Evolutionary conservation across 176 grass and related monocot species (phyloP), one percentile per base, ranked within the genome.

Genomic region (Bromus sterilis): DNA sequence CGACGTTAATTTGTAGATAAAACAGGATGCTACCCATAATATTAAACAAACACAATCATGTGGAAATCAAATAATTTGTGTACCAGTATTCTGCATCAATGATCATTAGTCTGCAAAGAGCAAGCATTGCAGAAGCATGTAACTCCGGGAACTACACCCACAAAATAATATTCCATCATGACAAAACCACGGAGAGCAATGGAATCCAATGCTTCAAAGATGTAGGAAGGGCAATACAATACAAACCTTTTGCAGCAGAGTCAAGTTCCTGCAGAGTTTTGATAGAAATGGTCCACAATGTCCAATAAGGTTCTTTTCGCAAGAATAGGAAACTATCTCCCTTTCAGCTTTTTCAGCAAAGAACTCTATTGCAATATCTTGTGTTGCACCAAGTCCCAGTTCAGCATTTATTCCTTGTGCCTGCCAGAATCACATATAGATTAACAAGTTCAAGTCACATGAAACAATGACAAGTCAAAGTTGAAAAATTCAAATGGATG

Each of bases 61-160:
- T 42, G 49, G 1, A 48, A 12, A 10, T 34, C 1, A 56, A 84
- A 75, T 69, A 67, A 40, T 57, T 51, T 35, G 42, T 73, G 59
- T 91, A 98, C 95, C 95, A 98, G 62, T 88, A 98, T 59, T 93
- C 86, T 36, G 90, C 36, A 89, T 98, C 92, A 79, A 98, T 91
- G 49, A 95, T 93, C 95, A 98, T 98, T 48, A 98, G 71, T 85
- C 41, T 93, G 72, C 92, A 98, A 79, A 98, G 84, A 86, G 95
- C 92, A 87, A 98, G 95, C 90, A 93, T 98, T 74, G 92, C 82
- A 77, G 92, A 98, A 77, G 92, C 86, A 57, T 98, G 95, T 65
- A 95, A 75, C 67, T 84, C 84, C 42, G 95, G 92, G 68, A 91
- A 95, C 92, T 98, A 77, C 62, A 87, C 81, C 11, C 59, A 85